Evolutionary conservation across 139 green algal species (phyloP).

Genomic region (Chlamydomonas sp.): DNA sequence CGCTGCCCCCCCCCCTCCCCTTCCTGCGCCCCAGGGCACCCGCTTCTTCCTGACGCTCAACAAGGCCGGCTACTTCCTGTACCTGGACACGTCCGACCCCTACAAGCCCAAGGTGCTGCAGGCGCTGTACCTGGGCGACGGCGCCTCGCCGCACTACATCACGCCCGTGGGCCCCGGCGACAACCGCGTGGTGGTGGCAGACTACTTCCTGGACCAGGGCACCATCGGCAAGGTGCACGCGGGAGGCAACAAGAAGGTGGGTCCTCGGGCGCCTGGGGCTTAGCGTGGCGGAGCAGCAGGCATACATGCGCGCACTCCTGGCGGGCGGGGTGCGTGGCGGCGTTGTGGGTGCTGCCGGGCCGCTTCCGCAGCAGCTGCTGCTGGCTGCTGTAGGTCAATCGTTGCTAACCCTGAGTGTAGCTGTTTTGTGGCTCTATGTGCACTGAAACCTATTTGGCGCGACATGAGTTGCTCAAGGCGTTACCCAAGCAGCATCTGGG

Average conservation of each 20-base stretch:
- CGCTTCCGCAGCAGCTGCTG: background rate
- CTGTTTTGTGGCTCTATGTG: no score
- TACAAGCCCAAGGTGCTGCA: conserved; percentile 3
- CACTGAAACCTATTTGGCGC: no score
- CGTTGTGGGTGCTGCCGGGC: background rate
- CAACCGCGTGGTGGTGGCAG: background rate
- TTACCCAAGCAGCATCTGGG: no score
- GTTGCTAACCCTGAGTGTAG: background rate
- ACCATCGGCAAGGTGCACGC: background rate
- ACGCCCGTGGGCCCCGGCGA: background rate
- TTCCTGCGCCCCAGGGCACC: background rate
- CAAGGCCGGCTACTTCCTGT: background rate
- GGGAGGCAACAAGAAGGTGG: background rate
- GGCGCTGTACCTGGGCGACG: background rate
- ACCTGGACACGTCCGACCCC: conserved; percentile 5
- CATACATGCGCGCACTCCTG: background rate
- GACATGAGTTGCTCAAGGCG: no score
- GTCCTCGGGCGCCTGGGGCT: background rate
- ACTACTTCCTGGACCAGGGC: background rate
- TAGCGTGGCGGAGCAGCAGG: background rate
- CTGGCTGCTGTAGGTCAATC: background rate
- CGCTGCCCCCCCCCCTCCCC: background rate
- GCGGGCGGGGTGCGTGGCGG: background rate
- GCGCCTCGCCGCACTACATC: background rate
- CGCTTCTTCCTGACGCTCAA: conserved; percentile 9